Evolutionary conservation across 306 rosid genomes (phyloP).

Genomic region (Gastrolobium villosum): DNA sequence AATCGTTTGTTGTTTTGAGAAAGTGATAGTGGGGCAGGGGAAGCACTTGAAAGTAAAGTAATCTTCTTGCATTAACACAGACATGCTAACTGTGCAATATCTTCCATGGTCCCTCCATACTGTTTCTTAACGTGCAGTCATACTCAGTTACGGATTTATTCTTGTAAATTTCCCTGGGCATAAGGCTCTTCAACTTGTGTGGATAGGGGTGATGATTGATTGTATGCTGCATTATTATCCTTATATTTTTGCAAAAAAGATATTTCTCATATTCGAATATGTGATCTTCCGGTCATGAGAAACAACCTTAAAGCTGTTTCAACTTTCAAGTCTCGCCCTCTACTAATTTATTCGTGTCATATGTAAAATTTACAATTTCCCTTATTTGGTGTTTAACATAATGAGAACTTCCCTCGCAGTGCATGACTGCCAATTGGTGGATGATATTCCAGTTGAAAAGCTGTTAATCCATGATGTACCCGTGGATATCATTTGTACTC

Average conservation of each 20-base stretch:
- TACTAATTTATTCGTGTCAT: background rate
- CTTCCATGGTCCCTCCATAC: background rate
- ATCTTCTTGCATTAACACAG: background rate
- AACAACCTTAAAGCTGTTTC: too few species aligned
- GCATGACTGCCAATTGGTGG: conserved; percentile 89
- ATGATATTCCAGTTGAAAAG: conserved; percentile 85
- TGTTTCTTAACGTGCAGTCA: conserved; percentile 3
- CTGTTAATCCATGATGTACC: conserved; percentile 89
- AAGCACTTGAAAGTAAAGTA: conserved; percentile 32
- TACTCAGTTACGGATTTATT: background rate
- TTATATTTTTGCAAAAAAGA: too few species aligned
- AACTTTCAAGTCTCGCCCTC: too few species aligned
- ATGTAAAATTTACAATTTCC: background rate
- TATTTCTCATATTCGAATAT: too few species aligned
- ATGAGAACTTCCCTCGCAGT: conserved; percentile 58
- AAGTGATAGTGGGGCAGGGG: background rate
- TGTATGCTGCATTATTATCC: too few species aligned
- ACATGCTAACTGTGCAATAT: conserved; percentile 31
- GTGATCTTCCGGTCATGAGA: too few species aligned
- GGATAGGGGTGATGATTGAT: too few species aligned
- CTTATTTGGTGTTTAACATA: conserved; percentile 1
- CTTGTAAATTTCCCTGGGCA: too few species aligned
- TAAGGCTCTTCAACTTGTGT: too few species aligned
- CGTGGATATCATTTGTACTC: conserved; percentile 92
- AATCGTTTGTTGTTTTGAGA: conserved; percentile 12